A percentile compares a stretch with the other conserved stretches of the same genome.
phyloP scores from a whole-genome alignment of 192 early-diverging fungal genomes.

The Coemansia sp. region DNA sequence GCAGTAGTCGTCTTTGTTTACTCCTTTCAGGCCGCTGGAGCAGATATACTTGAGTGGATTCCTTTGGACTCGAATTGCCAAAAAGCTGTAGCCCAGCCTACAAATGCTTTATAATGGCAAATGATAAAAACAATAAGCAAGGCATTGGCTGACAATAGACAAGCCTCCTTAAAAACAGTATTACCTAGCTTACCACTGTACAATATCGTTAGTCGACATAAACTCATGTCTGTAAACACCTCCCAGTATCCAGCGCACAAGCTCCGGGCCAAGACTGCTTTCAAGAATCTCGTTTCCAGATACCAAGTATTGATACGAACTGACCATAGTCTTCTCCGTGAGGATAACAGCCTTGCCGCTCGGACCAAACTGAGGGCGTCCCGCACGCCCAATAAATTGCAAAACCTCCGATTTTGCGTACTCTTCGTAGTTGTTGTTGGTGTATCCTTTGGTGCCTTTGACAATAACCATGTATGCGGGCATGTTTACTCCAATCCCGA shows the following conservation, averaged over 20 bases:
- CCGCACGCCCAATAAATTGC: slow-evolving; percentile 77
- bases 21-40: not conserved
- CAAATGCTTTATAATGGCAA: not conserved
- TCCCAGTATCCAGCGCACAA: slow-evolving; percentile 50
- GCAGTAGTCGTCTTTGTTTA: not conserved
- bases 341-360: slow-evolving; percentile 66
- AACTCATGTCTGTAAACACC: slow-evolving; percentile 35
- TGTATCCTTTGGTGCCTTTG: slow-evolving; percentile 60
- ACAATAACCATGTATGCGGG: slow-evolving; percentile 72
- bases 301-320: slow-evolving; percentile 58
- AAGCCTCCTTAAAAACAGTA: too few species aligned
- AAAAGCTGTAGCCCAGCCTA: slow-evolving; percentile 47
- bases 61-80: slow-evolving; percentile 17
- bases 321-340: slow-evolving; percentile 39
- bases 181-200: slow-evolving; percentile 13
- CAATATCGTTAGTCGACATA: slow-evolving; percentile 20
- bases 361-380: slow-evolving; percentile 70
- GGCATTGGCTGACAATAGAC: not conserved
- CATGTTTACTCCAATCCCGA: slow-evolving; percentile 76
- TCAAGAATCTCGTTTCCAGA: slow-evolving; percentile 61
- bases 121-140: too few species aligned
- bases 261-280: slow-evolving; percentile 58
- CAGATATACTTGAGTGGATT: slow-evolving; percentile 12
- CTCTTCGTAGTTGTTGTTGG: slow-evolving; percentile 46
- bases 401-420: slow-evolving; percentile 63